phyloP scores from a whole-genome alignment of 2,329 filamentous ascomycete species.

The Pseudogymnoascus verrucosus region DNA sequence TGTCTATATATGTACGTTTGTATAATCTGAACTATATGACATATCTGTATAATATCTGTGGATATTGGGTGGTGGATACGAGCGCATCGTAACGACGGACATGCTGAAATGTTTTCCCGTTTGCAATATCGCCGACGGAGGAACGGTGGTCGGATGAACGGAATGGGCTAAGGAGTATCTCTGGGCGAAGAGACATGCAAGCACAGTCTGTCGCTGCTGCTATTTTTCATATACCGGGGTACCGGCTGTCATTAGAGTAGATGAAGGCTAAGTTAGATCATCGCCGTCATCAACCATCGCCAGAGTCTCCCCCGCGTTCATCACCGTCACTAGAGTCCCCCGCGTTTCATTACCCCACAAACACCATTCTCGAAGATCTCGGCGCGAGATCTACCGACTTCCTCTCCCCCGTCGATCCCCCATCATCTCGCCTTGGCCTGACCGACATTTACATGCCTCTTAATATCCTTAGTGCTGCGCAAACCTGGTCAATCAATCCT shows the following conservation, averaged over 20 bases:
- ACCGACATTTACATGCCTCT: neutral
- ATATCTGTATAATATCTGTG: neutral
- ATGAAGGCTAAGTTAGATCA: neutral
- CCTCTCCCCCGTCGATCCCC: neutral
- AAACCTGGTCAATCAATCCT: neutral
- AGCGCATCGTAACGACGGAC: neutral
- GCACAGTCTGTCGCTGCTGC: neutral
- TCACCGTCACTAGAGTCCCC: neutral
- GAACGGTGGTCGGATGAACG: neutral
- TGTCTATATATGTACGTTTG: neutral
- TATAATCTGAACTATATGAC: neutral
- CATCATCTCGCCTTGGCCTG: neutral
- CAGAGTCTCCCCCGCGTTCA: neutral
- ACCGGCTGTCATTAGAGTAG: constrained; percentile 1
- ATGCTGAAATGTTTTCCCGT: constrained; percentile 7
- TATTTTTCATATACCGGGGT: neutral
- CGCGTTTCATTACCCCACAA: constrained; percentile 9
- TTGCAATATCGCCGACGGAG: neutral
- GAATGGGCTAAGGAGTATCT: neutral
- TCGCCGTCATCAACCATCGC: neutral
- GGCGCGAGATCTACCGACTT: neutral
- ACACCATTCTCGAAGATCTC: constrained; percentile 10
- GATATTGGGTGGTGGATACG: neutral
- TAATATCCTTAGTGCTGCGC: neutral
- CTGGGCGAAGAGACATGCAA: neutral